A percentile compares a stretch with the other conserved stretches of the same genome.
Evolutionary conservation across 495 filamentous ascomycete species (phyloP).

Genomic region (Immersiella caudata): DNA sequence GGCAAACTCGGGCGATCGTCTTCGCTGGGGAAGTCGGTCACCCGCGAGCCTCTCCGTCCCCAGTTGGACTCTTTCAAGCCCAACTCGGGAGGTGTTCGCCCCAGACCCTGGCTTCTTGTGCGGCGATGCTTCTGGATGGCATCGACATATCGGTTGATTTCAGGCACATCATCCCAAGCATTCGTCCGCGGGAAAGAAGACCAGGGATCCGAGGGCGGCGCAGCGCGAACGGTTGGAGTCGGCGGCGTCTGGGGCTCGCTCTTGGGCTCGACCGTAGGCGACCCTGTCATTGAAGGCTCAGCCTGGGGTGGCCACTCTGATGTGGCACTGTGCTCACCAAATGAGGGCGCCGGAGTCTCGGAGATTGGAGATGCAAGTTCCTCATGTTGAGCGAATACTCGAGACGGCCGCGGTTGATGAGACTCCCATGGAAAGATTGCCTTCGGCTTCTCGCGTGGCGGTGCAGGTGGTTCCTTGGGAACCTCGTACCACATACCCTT

Average conservation of each 20-base stretch:
- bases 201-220: conserved; percentile 57
- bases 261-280: conserved; percentile 40
- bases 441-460: conserved; percentile 57
- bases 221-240: conserved; percentile 48
- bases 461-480: conserved; percentile 61
- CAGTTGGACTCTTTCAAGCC: conserved; percentile 28
- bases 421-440: conserved; percentile 88
- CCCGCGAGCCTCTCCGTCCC: conserved; percentile 57
- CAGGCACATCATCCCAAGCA: conserved; percentile 84
- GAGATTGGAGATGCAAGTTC: conserved; percentile 27
- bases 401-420: conserved; percentile 63
- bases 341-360: conserved; percentile 16
- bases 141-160: conserved; percentile 80
- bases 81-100: conserved; percentile 22
- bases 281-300: conserved; percentile 41
- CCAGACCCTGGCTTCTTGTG: conserved; percentile 60
- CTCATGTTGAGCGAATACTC: conserved; percentile 69
- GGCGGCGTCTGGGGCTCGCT: conserved; percentile 51
- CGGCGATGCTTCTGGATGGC: conserved; percentile 66
- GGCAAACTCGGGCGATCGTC: conserved; percentile 85
- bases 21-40: conserved; percentile 87
- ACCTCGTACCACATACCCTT: conserved; percentile 83
- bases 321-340: conserved; percentile 29
- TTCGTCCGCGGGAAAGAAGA: conserved; percentile 66
- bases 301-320: conserved; percentile 29